Conservation (phyloP, 176 grass and related monocot genomes). For the Calamus simplicifolius region DNA sequence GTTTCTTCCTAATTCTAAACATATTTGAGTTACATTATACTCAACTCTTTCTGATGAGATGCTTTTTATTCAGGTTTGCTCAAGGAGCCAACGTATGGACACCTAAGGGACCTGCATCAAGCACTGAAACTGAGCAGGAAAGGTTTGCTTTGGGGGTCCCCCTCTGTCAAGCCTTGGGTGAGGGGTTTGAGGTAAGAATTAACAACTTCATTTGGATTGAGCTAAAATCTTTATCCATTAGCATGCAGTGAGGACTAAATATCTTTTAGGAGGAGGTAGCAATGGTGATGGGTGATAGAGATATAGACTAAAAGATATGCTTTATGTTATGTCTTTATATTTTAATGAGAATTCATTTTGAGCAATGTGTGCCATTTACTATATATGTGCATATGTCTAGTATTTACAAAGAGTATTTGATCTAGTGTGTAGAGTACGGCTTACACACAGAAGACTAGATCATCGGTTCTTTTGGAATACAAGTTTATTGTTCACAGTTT, state of each 20-base stretch:
- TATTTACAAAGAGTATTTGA: no score
- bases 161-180: constrained; percentile 28
- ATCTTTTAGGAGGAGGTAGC: neutral
- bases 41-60: neutral
- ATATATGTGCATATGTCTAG: no score
- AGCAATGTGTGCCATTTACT: no score
- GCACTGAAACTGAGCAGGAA: constrained; percentile 64
- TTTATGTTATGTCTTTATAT: no score
- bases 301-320: no score
- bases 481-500: no score
- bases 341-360: no score
- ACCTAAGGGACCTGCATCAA: constrained; percentile 66
- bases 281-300: no score
- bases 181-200: constrained; percentile 51
- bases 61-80: constrained; percentile 40
- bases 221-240: neutral
- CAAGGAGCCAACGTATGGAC: constrained; percentile 89
- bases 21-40: neutral
- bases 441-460: no score
- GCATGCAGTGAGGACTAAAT: neutral
- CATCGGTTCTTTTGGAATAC: no score
- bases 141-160: constrained; percentile 54
- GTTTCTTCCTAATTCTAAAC: neutral
- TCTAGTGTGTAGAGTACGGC: no score
- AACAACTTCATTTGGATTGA: constrained; percentile 6